Base-by-base conservation (phyloP, 2,329 filamentous ascomycete species). In the Trichophyton simii region DNA sequence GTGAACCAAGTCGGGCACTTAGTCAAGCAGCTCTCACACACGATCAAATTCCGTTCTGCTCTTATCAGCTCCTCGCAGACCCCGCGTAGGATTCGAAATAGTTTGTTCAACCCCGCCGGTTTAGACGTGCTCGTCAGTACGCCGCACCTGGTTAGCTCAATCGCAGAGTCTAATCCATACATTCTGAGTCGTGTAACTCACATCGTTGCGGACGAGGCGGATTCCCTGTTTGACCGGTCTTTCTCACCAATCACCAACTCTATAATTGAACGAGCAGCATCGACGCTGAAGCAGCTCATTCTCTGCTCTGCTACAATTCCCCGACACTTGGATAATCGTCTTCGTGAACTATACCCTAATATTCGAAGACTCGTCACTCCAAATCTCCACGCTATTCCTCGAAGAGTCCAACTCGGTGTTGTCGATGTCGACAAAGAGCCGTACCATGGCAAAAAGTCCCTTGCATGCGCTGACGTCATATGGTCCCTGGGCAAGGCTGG, bases 231-330 rank as follows among this genome's bases (percentile, higher is more conserved):
- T 67, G 95, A 99, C 75, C 88, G 91, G 62, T 95, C 90, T 63
- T 99, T 99, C 77, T 83, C 88, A 3, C 86, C 89, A 0, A 85
- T 87, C 25, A 97, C 94, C 0, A 87, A 84, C 9, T 82, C 83
- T 61, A 89, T 99, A 66, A 82, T 99, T 65, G 89, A 95, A 69
- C 87, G 88, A 62, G 83, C 87, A 1, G 82, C 85, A 5, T 90
- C 92, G 0, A 94, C 90, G 0, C 77, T 97, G 55, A 84, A 89
- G 70, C 89, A 96, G 71, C 80, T 99, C 25, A 81, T 99, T 55
- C 83, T 97, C 65, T 99, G 94, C 78, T 97, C 92, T 2, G 94
- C 94, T 59, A 99, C 94, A 3, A 97, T 99, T 64, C 94, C 95
- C 1, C 84, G 87, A 65, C 89, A 88, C 67, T 82, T 99, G 18